Evolutionary conservation across 495 filamentous ascomycete species (phyloP).

Genomic region (Trichocladium antarcticum): DNA sequence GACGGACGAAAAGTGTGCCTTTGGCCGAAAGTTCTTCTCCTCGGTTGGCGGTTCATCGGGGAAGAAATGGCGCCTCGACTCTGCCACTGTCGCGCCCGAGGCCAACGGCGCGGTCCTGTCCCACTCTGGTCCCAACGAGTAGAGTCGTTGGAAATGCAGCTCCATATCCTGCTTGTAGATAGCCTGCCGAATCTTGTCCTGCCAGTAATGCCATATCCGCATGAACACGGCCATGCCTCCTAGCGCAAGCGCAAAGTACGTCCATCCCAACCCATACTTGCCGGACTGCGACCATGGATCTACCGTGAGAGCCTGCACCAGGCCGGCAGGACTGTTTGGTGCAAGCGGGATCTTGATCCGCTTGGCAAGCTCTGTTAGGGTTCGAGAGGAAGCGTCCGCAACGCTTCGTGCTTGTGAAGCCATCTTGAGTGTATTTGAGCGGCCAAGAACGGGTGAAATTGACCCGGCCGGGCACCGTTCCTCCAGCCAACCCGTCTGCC

Average conservation of each 20-base stretch:
- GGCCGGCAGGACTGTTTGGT: conserved; percentile 54
- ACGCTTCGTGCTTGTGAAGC: conserved; percentile 20
- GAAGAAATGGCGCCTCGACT: conserved; percentile 56
- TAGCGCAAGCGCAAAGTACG: conserved; percentile 70
- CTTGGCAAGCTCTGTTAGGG: conserved; percentile 45
- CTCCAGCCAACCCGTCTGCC: background rate
- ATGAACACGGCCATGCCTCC: conserved; percentile 51
- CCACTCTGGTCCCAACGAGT: conserved; percentile 45
- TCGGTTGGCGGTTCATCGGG: conserved; percentile 40
- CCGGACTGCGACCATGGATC: conserved; percentile 74
- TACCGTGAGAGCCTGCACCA: conserved; percentile 60
- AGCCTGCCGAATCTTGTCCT: conserved; percentile 76
- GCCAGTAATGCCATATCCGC: conserved; percentile 72
- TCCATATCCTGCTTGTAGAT: conserved; percentile 64
- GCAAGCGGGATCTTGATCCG: conserved; percentile 64
- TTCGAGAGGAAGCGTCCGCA: conserved; percentile 17
- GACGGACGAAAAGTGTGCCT: conserved; percentile 59
- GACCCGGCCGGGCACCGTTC: background rate
- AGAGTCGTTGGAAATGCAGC: conserved; percentile 43
- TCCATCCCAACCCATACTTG: conserved; percentile 80
- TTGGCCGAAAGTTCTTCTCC: conserved; percentile 44
- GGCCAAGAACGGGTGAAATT: conserved; percentile 1
- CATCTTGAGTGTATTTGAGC: conserved; percentile 15
- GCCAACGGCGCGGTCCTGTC: conserved; percentile 57
- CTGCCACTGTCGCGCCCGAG: conserved; percentile 47